These are phyloP conservation scores for Schizophyllum commune DNA, from an alignment of 1,284 basidiomycete genomes.

Conservation along the genomic window DNA sequence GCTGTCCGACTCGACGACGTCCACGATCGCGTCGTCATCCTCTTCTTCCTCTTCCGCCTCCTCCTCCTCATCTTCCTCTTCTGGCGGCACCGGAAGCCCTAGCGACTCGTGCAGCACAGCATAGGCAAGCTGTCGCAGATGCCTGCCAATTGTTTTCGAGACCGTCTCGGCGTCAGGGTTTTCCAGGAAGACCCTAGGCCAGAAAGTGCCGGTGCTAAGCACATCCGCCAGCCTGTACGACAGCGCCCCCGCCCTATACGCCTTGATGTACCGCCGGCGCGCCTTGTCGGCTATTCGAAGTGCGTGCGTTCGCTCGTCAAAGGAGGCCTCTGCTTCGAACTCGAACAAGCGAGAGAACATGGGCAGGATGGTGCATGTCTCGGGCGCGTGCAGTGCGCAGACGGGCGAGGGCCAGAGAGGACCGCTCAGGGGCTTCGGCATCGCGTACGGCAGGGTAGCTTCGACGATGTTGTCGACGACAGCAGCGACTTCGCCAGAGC, in stretches of 20 bases:
- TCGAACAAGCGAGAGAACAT: conserved; percentile 43
- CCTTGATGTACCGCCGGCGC: conserved; percentile 44
- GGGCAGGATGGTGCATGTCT: conserved; percentile 43
- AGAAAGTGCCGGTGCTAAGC: conserved; percentile 54
- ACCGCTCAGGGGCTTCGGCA: conserved; percentile 38
- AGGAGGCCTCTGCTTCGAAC: conserved; percentile 18
- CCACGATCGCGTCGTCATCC: conserved; percentile 16
- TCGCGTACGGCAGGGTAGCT: conserved; percentile 68
- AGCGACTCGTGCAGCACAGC: conserved; percentile 60
- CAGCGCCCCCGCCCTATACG: conserved; percentile 55
- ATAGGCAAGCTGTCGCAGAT: conserved; percentile 61
- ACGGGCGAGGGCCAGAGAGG: conserved; percentile 44
- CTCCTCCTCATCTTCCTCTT: conserved; percentile 11
- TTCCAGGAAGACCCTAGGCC: conserved; percentile 69
- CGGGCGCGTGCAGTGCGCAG: conserved; percentile 52
- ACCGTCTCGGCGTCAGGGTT: conserved; percentile 66
- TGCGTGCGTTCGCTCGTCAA: conserved; percentile 22
- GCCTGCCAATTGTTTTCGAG: conserved; percentile 48
- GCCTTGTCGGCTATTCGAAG: conserved; percentile 25
- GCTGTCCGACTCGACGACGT: conserved; percentile 36
- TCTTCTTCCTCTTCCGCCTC: conserved; percentile 15
- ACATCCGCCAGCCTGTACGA: conserved; percentile 51
- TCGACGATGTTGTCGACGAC: conserved; percentile 65
- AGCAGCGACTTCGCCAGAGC: conserved; percentile 52
- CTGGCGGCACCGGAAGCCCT: conserved; percentile 36